Base-by-base conservation (phyloP, 2,329 filamentous ascomycete genomes). In the Chalaropsis thielavioides region DNA sequence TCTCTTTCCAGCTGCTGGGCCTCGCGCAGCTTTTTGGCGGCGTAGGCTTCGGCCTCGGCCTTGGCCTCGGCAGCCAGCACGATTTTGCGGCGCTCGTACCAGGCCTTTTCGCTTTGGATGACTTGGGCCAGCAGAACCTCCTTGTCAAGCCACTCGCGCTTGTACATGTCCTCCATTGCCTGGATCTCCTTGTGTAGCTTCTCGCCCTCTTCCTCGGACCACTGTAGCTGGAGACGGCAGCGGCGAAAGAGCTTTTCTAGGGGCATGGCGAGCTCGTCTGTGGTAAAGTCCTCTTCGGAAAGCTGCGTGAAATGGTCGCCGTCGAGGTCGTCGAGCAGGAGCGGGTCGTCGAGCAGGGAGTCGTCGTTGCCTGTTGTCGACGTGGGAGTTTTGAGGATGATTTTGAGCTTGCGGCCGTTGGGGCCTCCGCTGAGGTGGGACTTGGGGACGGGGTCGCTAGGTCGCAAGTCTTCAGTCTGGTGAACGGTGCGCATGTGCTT, bases 401-500 rank as follows among this genome's bases (percentile, higher is more conserved):
- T 84, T 71, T 85, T 86, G 44, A 85, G 75, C 69, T 83, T 83
- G 67, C 77, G 56, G 76, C 75, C 69, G 79, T 81, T 71, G 73
- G 75, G 49, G 15, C 63, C 63, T 19, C 60, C 38, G 11, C 27
- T 56, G 35, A 63, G 63, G 44, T 65, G 73, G 72, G 75, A 44
- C 71, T 74, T 72, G 24, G 87, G 85, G 13, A 90, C 83, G 1
- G 87, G 84, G 72, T 92, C 85, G 17, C 83, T 85, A 3, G 89
- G 88, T n/a, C 90, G 86, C 24, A 96, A 80, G 17, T 90, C 89
- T 76, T 99, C 94, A 2, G 92, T 65, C 74, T 99, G 94, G 78
- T 99, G 94, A 44, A 99, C 92, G 17, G 94, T 97, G 70, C 94
- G 88, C 90, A 97, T 97, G 74, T 99, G 94, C 75, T 99, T 99